A percentile compares a stretch with the other conserved stretches of the same genome.
phyloP scores from a whole-genome alignment of 2,329 filamentous ascomycete genomes.

The Lizonia empirigonia region DNA sequence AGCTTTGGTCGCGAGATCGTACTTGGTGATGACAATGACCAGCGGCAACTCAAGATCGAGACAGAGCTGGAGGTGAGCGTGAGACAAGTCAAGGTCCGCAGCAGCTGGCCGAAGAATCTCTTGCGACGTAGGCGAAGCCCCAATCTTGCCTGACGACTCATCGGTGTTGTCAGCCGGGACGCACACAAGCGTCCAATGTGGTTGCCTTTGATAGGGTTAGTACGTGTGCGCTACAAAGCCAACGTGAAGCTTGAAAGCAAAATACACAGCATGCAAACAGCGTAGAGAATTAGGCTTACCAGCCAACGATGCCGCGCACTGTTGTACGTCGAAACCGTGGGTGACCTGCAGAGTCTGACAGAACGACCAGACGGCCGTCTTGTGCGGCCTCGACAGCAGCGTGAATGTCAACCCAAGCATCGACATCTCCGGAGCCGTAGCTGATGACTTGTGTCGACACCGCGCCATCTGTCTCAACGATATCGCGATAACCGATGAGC shows the following conservation, averaged over 20 bases:
- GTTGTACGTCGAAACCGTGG: constrained; percentile 88
- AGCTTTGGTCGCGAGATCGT: constrained; percentile 79
- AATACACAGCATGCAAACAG: not conserved
- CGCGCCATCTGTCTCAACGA: constrained; percentile 18
- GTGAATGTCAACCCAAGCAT: constrained; percentile 95
- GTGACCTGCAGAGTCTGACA: constrained; percentile 91
- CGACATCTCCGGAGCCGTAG: constrained; percentile 83
- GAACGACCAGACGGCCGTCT: constrained; percentile 77
- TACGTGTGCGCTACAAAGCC: not conserved
- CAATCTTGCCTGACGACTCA: constrained; percentile 47
- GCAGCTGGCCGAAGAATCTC: constrained; percentile 59
- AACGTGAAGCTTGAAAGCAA: too few species aligned
- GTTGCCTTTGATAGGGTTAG: constrained; percentile 56
- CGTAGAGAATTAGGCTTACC: constrained; percentile 54
- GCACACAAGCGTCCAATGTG: constrained; percentile 90
- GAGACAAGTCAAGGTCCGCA: constrained; percentile 71
- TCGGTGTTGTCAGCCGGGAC: constrained; percentile 79
- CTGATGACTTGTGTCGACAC: constrained; percentile 66
- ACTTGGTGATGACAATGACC: constrained; percentile 84
- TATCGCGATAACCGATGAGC: constrained; percentile 75
- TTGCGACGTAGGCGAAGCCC: constrained; percentile 57
- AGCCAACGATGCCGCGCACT: constrained; percentile 86
- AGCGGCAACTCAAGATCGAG: constrained; percentile 79
- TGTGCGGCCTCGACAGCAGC: constrained; percentile 72
- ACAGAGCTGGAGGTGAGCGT: constrained; percentile 83